Percentiles rank a stretch among this genome's conserved stretches.
Evolutionary conservation across 2,329 filamentous ascomycete genomes (phyloP).

Genomic region (Epicoccum sorghinum): DNA sequence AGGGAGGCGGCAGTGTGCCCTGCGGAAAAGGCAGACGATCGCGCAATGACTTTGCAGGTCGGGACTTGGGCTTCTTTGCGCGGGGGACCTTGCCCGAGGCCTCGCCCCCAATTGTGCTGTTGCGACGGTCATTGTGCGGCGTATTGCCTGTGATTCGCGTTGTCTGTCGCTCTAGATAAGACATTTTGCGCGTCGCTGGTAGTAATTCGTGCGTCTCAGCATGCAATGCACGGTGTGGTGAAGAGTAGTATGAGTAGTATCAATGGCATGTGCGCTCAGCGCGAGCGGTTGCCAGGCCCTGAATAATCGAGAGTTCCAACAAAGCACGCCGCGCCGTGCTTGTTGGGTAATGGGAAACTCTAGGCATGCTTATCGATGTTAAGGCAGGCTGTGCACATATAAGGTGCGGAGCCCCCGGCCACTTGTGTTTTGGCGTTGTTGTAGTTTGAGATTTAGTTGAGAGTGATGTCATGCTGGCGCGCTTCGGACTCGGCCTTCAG

Average conservation of each 20-base stretch:
- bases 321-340: slow-evolving; percentile 19
- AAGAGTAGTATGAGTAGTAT: neutral
- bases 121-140: slow-evolving; percentile 25
- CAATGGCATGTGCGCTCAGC: neutral
- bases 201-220: neutral
- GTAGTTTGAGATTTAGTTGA: slow-evolving; percentile 1
- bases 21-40: slow-evolving; percentile 55
- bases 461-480: slow-evolving; percentile 12
- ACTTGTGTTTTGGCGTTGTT: slow-evolving; percentile 9
- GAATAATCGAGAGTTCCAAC: neutral
- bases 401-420: slow-evolving; percentile 7
- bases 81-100: slow-evolving; percentile 46
- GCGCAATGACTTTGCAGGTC: slow-evolving; percentile 55
- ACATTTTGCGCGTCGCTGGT: slow-evolving; percentile 21
- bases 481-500: neutral
- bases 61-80: slow-evolving; percentile 55
- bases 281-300: neutral
- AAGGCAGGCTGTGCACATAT: slow-evolving; percentile 3
- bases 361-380: slow-evolving; percentile 2
- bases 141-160: slow-evolving; percentile 36
- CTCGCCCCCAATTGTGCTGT: slow-evolving; percentile 20
- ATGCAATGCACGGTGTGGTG: neutral
- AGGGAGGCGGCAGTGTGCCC: slow-evolving; percentile 56
- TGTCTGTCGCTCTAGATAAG: slow-evolving; percentile 35
- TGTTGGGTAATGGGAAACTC: slow-evolving; percentile 4